phyloP scores from a whole-genome alignment of 2,329 filamentous ascomycete species.

The Alternaria gaisen region DNA sequence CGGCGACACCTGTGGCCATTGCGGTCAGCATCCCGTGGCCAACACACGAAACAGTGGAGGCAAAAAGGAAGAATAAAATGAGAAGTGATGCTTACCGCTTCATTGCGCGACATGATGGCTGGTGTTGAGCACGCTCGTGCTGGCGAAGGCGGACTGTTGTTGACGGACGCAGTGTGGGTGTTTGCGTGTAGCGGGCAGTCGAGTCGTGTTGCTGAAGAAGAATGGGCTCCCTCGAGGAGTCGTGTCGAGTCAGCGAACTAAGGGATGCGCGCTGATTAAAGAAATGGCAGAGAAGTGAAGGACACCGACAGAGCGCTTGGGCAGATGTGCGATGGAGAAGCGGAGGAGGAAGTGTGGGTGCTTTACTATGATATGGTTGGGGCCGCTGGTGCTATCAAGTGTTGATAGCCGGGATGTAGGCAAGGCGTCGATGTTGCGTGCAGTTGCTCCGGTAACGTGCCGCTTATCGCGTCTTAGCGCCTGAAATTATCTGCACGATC shows the following conservation, averaged over 20 bases:
- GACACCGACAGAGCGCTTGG: constrained; percentile 38
- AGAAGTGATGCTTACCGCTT: constrained; percentile 48
- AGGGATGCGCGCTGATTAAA: constrained; percentile 29
- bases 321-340: constrained; percentile 39
- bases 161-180: neutral
- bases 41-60: neutral
- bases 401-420: constrained; percentile 38
- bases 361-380: constrained; percentile 29
- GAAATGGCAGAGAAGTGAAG: constrained; percentile 35
- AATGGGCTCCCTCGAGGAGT: constrained; percentile 46
- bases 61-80: neutral
- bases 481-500: constrained; percentile 9
- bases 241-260: constrained; percentile 18
- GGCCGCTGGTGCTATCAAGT: constrained; percentile 28
- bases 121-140: constrained; percentile 24
- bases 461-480: constrained; percentile 14
- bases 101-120: constrained; percentile 51
- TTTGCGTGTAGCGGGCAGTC: neutral
- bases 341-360: constrained; percentile 36
- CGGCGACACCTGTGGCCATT: constrained; percentile 70
- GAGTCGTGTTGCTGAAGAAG: constrained; percentile 43
- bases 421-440: constrained; percentile 16
- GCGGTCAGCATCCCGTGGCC: constrained; percentile 18
- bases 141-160: constrained; percentile 4
- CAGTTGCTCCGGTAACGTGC: constrained; percentile 33